Conservation (phyloP, 768 basidiomycete species). For the Pleurotus pulmonarius region DNA sequence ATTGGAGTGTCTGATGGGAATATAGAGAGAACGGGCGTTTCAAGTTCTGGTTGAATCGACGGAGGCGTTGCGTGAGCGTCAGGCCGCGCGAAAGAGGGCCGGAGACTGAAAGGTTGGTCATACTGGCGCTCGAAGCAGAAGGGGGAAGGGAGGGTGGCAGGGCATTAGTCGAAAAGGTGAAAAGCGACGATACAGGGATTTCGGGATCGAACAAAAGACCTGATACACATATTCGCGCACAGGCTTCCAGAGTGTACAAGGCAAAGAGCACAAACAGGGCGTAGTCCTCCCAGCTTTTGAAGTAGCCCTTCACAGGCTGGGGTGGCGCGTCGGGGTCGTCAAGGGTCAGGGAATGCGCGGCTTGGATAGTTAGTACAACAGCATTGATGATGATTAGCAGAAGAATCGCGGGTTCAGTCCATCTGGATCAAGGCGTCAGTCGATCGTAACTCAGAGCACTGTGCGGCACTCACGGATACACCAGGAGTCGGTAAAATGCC, state of each 20-base stretch:
- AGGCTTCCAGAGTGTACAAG: conserved; percentile 88
- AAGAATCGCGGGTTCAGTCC: conserved; percentile 85
- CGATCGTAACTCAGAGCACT: neutral
- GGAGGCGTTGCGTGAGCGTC: conserved; percentile 44
- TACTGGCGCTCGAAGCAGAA: conserved; percentile 17
- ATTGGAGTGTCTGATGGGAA: conserved; percentile 17
- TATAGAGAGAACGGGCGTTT: conserved; percentile 53
- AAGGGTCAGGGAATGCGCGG: conserved; percentile 57
- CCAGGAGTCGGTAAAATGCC: conserved; percentile 62
- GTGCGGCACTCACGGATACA: conserved; percentile 57
- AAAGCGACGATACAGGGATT: conserved; percentile 47
- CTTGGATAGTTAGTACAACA: conserved; percentile 77
- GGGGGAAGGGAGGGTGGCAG: conserved; percentile 28
- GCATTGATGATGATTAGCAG: conserved; percentile 82
- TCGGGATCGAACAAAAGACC: conserved; percentile 89
- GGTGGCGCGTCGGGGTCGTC: conserved; percentile 41
- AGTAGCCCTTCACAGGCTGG: conserved; percentile 61
- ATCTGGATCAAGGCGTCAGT: conserved; percentile 35
- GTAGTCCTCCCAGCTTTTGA: conserved; percentile 87
- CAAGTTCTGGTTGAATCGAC: conserved; percentile 40
- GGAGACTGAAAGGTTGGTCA: conserved; percentile 15
- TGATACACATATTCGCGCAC: conserved; percentile 85
- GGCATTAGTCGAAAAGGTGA: conserved; percentile 29
- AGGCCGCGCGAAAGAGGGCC: conserved; percentile 39
- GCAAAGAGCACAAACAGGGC: conserved; percentile 81